Conservation (phyloP, 2,329 filamentous ascomycete genomes). For the Hymenoscyphus occultus region DNA sequence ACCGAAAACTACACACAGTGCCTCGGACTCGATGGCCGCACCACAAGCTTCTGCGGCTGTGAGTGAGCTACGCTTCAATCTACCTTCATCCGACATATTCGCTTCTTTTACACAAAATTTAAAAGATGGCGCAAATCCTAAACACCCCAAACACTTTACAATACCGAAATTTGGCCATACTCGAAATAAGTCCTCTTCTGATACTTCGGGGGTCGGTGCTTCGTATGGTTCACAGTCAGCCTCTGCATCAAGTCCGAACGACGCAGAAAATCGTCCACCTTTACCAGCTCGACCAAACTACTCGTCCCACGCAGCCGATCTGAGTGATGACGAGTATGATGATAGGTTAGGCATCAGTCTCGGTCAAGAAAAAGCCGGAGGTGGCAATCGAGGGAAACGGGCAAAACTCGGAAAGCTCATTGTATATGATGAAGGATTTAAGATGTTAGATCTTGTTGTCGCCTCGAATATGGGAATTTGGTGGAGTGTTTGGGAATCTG, state of each 20-base stretch:
- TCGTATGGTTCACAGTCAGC: conserved; percentile 24
- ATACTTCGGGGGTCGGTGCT: conserved; percentile 24
- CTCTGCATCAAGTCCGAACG: conserved; percentile 26
- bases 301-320: conserved; percentile 14
- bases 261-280: conserved; percentile 29
- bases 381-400: conserved; percentile 78
- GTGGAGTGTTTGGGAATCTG: conserved; percentile 78
- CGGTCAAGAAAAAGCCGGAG: conserved; percentile 79
- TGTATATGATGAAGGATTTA: conserved; percentile 81
- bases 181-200: conserved; percentile 35
- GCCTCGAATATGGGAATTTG: conserved; percentile 89
- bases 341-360: conserved; percentile 67
- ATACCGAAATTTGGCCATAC: conserved; percentile 28
- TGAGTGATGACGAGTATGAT: conserved; percentile 24
- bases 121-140: conserved; percentile 20
- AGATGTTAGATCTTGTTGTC: conserved; percentile 92
- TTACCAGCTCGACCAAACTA: conserved; percentile 25
- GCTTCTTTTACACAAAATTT: conserved; percentile 29
- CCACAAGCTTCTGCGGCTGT: conserved; percentile 42
- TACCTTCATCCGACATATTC: conserved; percentile 60
- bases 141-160: conserved; percentile 19
- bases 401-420: conserved; percentile 94
- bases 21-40: conserved; percentile 16
- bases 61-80: conserved; percentile 87
- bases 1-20: conserved; percentile 37